Evolutionary conservation across 768 basidiomycete genomes (phyloP), one percentile per base, ranked within the genome.

Genomic region (Rubroboletus pulcherrimus): DNA sequence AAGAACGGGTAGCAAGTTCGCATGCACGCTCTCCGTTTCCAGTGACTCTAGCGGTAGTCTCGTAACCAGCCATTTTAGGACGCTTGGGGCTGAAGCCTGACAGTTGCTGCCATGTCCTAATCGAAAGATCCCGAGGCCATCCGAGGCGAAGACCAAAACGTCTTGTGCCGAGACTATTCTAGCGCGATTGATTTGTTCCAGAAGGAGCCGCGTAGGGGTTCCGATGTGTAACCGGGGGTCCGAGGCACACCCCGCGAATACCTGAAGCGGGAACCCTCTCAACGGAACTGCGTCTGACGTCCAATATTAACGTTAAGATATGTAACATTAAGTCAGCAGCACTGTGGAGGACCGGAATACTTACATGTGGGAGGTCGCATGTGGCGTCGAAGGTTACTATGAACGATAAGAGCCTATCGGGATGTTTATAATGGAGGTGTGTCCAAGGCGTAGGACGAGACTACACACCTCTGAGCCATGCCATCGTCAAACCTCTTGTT

Each of bases 351-450:
- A 40, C 38, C 24, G n/a, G 24, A 44, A 38, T 37, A 21, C 29
- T n/a, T 33, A 21, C 34, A 46, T 7, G n/a, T 10, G 26, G 39
- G 24, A 24, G 12, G 11, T 30, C 10, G 21, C 24, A 30, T 49
- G 48, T 45, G 63, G 50, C 53, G 30, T 34, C 21, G 46, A 44
- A 41, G 34, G 45, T 45, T 40, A 42, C 39, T 19, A 42, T 38
- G 49, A 43, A 31, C 19, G 52, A 49, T 45, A 39, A 48, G 35
- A 29, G 10, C 33, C 21, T 21, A 35, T 19, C 47, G 9, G 47
- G 11, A 12, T 26, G 51, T 10, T 55, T 65, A 67, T 66, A 64
- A 64, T 17, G 17, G 5, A 31, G 43, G 41, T 5, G 26, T 19
- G 34, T 26, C 15, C 7, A 50, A 15, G 30, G 49, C 7, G 10